Percentiles rank a stretch among this genome's conserved stretches.
Evolutionary conservation across 2,329 filamentous ascomycete genomes (phyloP).

Genomic region (Mycosphaerelloides madeirae): DNA sequence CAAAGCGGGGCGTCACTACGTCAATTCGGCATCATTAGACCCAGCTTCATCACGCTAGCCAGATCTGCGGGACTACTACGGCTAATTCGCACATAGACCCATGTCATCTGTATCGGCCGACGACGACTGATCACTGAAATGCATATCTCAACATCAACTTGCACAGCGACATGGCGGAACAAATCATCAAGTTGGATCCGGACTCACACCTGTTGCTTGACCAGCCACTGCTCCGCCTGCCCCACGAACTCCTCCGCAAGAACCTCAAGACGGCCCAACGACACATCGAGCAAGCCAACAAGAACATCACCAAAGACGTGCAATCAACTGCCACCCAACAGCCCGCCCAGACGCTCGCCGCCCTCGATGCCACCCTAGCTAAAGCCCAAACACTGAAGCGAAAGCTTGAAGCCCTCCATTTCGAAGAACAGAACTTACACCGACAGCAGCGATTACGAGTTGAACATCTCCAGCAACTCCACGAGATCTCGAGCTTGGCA

Average conservation of each 20-base stretch:
- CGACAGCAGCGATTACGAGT: constrained; percentile 71
- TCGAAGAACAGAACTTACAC: constrained; percentile 75
- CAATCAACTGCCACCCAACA: constrained; percentile 46
- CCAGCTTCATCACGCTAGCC: no score
- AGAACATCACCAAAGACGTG: constrained; percentile 56
- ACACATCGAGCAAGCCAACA: constrained; percentile 66
- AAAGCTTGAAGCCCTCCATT: constrained; percentile 71
- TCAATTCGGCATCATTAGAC: no score
- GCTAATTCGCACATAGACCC: no score
- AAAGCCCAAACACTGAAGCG: constrained; percentile 83
- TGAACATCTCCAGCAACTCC: constrained; percentile 74
- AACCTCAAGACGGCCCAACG: constrained; percentile 87
- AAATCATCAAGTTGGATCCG: constrained; percentile 64
- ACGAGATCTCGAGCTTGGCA: constrained; percentile 71
- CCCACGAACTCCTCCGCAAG: constrained; percentile 85
- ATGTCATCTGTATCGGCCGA: no score
- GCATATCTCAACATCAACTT: no score
- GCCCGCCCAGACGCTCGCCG: constrained; percentile 68
- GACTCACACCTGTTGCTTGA: constrained; percentile 76
- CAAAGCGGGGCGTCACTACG: no score
- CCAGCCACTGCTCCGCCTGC: constrained; percentile 87
- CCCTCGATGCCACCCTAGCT: constrained; percentile 77
- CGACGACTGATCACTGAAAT: no score
- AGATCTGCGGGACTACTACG: no score
- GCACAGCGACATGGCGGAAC: constrained; percentile 37